Conservation (phyloP, 805 yeast genomes). For the Debaryomyces prosopidis region DNA sequence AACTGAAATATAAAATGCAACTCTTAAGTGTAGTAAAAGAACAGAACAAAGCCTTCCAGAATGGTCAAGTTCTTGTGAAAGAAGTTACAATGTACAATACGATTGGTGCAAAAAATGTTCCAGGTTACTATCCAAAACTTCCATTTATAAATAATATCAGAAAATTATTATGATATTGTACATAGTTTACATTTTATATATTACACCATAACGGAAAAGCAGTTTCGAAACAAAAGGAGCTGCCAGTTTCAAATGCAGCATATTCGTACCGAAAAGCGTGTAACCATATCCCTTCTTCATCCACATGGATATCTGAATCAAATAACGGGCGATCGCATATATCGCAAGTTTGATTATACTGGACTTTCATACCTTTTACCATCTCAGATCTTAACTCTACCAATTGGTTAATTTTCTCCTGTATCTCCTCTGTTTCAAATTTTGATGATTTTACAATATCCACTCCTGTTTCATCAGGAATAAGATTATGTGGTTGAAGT, state of each 20-base stretch:
- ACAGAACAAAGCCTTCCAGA: constrained; percentile 4
- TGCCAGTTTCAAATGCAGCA: constrained; percentile 17
- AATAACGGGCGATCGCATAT: constrained; percentile 35
- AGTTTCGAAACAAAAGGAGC: constrained; percentile 40
- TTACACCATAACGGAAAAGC: constrained; percentile 49
- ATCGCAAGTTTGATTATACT: constrained; percentile 22
- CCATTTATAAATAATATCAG: constrained; percentile 18
- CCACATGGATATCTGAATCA: constrained; percentile 24
- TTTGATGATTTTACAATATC: constrained; percentile 13
- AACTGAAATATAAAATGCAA: constrained; percentile 2
- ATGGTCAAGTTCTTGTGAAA: constrained; percentile 2
- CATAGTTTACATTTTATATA: constrained; percentile 10
- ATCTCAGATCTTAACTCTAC: constrained; percentile 21
- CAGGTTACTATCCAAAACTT: constrained; percentile 20
- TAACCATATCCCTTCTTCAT: constrained; percentile 41
- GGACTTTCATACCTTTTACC: constrained; percentile 28
- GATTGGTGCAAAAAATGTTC: constrained; percentile 14
- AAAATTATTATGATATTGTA: neutral
- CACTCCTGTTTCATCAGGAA: constrained; percentile 6
- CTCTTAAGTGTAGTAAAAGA: neutral
- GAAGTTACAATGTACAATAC: constrained; percentile 9
- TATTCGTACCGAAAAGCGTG: constrained; percentile 45
- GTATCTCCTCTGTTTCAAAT: constrained; percentile 12
- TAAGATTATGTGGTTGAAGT: constrained; percentile 6
- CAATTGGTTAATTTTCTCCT: constrained; percentile 17